A percentile compares a stretch with the other conserved stretches of the same genome.
phyloP scores from a whole-genome alignment of 2,329 filamentous ascomycete species.

The Alternaria novae-zelandiae region DNA sequence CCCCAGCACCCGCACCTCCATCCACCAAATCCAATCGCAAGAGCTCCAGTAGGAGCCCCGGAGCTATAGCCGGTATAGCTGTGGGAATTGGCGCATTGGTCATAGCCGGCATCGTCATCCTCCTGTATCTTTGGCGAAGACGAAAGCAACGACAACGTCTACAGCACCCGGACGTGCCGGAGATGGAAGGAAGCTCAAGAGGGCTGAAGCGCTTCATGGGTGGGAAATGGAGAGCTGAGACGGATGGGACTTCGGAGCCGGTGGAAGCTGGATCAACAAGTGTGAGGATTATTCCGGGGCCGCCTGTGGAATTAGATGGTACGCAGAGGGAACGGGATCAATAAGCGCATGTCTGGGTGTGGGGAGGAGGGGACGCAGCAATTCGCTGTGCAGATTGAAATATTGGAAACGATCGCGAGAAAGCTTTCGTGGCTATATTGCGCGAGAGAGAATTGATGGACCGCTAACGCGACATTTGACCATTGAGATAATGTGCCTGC shows the following conservation, averaged over 20 bases:
- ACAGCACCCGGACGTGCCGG: neutral
- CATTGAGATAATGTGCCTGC: too few relatives aligned
- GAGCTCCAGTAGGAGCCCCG: rapidly evolving
- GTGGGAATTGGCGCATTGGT: neutral
- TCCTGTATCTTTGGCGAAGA: neutral
- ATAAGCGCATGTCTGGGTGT: neutral
- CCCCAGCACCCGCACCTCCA: too few relatives aligned
- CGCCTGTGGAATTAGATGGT: neutral
- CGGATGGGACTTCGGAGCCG: neutral
- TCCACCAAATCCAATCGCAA: rapidly evolving
- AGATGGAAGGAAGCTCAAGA: neutral
- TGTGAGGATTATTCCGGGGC: neutral
- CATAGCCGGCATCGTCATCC: neutral
- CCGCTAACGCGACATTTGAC: too few relatives aligned
- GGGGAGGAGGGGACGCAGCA: too few relatives aligned
- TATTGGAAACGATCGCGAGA: too few relatives aligned
- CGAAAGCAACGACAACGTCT: neutral
- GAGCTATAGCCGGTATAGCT: neutral
- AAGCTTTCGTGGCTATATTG: too few relatives aligned
- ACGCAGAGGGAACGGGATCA: neutral
- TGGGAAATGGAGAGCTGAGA: neutral
- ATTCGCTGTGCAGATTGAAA: too few relatives aligned
- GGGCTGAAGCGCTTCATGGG: neutral
- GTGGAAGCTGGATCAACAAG: neutral
- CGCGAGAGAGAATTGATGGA: too few relatives aligned